Evolutionary conservation across 2,329 filamentous ascomycete genomes (phyloP), one percentile per base, ranked within the genome.

Genomic region (Lachnellula cervina): DNA sequence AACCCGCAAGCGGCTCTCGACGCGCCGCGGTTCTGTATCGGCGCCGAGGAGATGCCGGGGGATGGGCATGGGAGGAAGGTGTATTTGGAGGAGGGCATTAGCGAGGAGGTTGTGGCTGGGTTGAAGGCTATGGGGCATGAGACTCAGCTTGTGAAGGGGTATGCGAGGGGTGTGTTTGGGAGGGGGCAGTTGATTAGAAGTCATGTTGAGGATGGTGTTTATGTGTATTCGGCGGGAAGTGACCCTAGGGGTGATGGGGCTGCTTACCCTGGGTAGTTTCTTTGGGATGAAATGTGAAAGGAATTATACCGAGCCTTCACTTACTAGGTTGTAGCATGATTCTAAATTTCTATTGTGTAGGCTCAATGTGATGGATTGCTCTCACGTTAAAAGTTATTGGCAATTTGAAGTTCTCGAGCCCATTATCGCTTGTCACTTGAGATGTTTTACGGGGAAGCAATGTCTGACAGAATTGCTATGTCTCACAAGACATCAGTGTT

Each of bases 1-100:
- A 87, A 86, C 60, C 91, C 92, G 0, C 94, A 99, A 72, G 84
- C 90, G 57, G 91, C 93, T 2, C 80, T 97, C 0, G 94, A 99
- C 68, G 88, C 93, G 3, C 93, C 94, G 16, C 80, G 94, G n/a
- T 80, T 97, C 62, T 97, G 91, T 66, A 89, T 97, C 57, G 87
- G 87, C 1, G 84, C 88, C 0, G 67, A 68, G 37, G 87, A 84
- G 0, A 86, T 86, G 77, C 82, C 87, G 0, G 80, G 84, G 48
- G 72, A 76, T 28, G 80, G 80, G 5, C 77, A 80, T 51, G 78
- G 79, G 23, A 72, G 78, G 66, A 84, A 77, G 0, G 87, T 97
- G 0, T 89, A 84, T 58, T 75, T 96, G 0, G 93, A 97, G 70
- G 89, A 96, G 51, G 90, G 91, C 0, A 90, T 97, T 65, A 74